Conservation (phyloP, 2,329 filamentous ascomycete genomes). For the Pseudogymnoascus sp. region DNA sequence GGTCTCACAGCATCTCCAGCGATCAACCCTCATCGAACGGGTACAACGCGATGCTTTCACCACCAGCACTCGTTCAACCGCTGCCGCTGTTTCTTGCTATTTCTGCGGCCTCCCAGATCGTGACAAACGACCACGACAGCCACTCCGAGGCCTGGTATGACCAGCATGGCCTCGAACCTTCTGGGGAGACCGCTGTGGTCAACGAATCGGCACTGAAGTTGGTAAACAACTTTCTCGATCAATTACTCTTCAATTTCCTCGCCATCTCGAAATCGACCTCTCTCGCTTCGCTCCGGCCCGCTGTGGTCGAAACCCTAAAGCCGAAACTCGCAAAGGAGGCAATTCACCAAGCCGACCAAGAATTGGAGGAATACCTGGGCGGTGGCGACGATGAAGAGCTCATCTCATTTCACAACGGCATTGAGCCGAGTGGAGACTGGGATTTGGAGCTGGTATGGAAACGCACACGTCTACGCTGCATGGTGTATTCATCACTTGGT, state of each 20-base stretch:
- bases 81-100: conserved; percentile 80
- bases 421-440: conserved; percentile 56
- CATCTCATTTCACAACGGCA: conserved; percentile 45
- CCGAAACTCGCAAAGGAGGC: conserved; percentile 81
- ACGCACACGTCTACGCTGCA: conserved; percentile 82
- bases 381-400: conserved; percentile 69
- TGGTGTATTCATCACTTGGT: conserved; percentile 95
- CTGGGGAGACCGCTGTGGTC: conserved; percentile 63
- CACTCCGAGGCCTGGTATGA: conserved; percentile 64
- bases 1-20: conserved; percentile 58
- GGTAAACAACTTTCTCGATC: conserved; percentile 88
- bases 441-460: conserved; percentile 94
- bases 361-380: conserved; percentile 80
- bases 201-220: conserved; percentile 66
- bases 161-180: conserved; percentile 58
- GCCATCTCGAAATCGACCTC: conserved; percentile 70
- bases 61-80: conserved; percentile 63
- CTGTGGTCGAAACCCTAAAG: conserved; percentile 80
- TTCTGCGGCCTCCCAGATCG: conserved; percentile 82
- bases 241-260: conserved; percentile 88
- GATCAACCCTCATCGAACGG: conserved; percentile 58
- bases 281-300: conserved; percentile 67
- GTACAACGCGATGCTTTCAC: conserved; percentile 53
- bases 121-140: conserved; percentile 79
- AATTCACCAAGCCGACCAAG: conserved; percentile 74